Evolutionary conservation across 352 stramenopile species (phyloP), one percentile per base, ranked within the genome.

Genomic region (Phytophthora fragariae): DNA sequence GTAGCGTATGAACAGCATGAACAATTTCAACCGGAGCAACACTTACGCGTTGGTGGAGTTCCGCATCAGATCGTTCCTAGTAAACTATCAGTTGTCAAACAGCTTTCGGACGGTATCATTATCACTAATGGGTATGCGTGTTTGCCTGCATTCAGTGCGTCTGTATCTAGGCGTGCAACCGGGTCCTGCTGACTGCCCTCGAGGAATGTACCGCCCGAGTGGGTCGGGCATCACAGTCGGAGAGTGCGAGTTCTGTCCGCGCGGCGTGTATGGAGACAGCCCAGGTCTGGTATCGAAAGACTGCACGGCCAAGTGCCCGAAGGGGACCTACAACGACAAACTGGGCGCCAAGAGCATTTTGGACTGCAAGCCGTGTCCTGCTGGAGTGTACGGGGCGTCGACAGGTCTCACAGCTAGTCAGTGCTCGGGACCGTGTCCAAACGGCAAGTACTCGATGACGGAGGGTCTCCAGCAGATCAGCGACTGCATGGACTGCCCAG

Each of bases 161-260:
- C 72, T 91, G 68, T 83, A 87, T 55, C 67, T 80, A 52, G 83
- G 87, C n/a, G 63, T 91, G 9, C 87, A 92, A 52, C 82, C 84
- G 1, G 71, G 57, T 24, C 68, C 81, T 1, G 61, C 77, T 1
- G 54, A 76, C 9, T 95, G 88, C 53, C 88, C 88, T 10, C 63
- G 79, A 57, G 88, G 88, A 17, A 93, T 90, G 81, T 95, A 93
- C 27, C 86, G 86, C 6, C 73, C 75, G 1, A 72, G 76, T 24
- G 81, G 77, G 2, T 79, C 55, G 2, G 88, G 86, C 0, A 83
- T 80, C 12, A 82, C 80, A 3, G 44, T 88, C 2, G 79, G 74
- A 2, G 88, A 95, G 68, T 95, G 88, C 63, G 82, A 88, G 33
- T 83, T 84, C 49, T 95, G 88, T 83, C 88, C 88, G 8, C 86